A percentile compares a stretch with the other conserved stretches of the same genome.
These are phyloP conservation scores for Ophiostoma quercus DNA, from an alignment of 2,329 filamentous ascomycete genomes.

Conservation along the genomic window DNA sequence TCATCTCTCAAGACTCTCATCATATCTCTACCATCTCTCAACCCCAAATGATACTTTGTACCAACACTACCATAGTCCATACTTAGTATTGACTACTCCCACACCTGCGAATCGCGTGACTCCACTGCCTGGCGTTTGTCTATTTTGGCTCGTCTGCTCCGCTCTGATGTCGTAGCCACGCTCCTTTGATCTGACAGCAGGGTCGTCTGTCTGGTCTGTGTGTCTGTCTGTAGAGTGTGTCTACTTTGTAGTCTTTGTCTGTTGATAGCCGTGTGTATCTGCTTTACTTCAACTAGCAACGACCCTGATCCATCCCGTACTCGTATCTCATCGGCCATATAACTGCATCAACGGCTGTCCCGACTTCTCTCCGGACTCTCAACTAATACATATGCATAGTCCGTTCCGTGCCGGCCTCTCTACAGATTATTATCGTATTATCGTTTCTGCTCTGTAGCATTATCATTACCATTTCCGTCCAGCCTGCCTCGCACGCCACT, in stretches of 20 bases:
- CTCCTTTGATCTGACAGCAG: background rate
- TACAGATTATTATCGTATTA: background rate
- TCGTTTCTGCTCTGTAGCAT: background rate
- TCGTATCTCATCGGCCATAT: slow-evolving; percentile 1
- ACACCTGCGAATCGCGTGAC: slow-evolving; percentile 4
- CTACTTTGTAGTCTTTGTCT: background rate
- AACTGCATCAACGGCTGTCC: background rate
- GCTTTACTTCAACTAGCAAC: background rate
- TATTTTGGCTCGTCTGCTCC: slow-evolving; percentile 4
- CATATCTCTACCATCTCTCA: background rate
- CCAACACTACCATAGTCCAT: too few relatives aligned
- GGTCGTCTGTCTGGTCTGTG: background rate
- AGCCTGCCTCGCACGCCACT: background rate
- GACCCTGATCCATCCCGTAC: background rate
- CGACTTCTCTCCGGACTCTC: background rate
- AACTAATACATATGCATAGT: background rate
- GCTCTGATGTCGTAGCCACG: slow-evolving; percentile 12
- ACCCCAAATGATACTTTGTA: too few relatives aligned
- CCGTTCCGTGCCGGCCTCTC: background rate
- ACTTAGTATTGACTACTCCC: background rate
- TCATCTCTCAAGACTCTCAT: too few relatives aligned
- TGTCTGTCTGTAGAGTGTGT: background rate
- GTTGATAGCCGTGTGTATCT: background rate
- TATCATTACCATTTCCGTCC: background rate
- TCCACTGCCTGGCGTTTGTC: slow-evolving; percentile 7